Evolutionary conservation across 208 protist species (phyloP).

Genomic region (Acanthamoeba castellanii): DNA sequence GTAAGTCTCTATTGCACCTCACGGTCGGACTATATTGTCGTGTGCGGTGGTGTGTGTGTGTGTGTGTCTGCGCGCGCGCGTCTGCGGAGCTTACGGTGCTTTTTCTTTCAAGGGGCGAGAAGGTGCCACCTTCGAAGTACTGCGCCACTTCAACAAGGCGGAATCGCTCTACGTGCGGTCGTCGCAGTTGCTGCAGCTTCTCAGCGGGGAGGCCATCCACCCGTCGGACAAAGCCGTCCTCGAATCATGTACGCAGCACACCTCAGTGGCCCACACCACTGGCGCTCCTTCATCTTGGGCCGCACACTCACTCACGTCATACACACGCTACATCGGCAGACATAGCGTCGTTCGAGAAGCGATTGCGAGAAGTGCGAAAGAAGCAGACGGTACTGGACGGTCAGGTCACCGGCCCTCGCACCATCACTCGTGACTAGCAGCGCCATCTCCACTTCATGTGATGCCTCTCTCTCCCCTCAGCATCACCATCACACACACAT

Average conservation of each 20-base stretch:
- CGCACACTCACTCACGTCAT: no score
- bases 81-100: no score
- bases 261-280: background rate
- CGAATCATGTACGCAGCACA: background rate
- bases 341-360: conserved; percentile 37
- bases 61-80: no score
- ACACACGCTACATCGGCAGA: background rate
- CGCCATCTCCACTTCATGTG: no score
- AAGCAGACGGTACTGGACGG: conserved; percentile 6
- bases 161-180: conserved; percentile 19
- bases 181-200: conserved; percentile 19
- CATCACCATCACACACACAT: no score
- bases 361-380: conserved; percentile 6
- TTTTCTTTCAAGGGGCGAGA: conserved; percentile 26
- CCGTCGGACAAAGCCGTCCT: conserved; percentile 42
- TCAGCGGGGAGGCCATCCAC: conserved; percentile 17
- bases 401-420: background rate
- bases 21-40: no score
- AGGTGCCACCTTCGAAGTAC: conserved; percentile 10
- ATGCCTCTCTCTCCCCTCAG: no score
- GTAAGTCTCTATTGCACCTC: no score
- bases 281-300: no score
- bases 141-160: conserved; percentile 36
- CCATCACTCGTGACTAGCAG: no score
- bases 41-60: no score